Evolutionary conservation across 1,284 basidiomycete genomes (phyloP), one percentile per base, ranked within the genome.

Genomic region (Moesziomyces antarcticus): DNA sequence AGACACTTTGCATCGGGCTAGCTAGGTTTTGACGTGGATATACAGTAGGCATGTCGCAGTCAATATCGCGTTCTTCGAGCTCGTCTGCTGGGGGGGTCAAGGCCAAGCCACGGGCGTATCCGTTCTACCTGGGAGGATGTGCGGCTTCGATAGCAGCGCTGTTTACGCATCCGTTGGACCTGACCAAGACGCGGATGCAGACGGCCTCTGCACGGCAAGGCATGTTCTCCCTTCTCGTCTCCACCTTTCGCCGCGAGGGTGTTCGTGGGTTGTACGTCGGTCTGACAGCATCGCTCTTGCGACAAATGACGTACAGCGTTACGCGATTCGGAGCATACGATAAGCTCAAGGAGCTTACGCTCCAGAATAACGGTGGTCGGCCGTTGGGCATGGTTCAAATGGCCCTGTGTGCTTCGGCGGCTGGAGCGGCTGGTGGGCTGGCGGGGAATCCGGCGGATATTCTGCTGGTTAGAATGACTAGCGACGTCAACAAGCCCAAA

Each of bases 381-480:
- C 24, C 64, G 11, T 37, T 80, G 33, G 66, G 79, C 5, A 43
- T 68, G 5, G 48, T 75, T 50, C 76, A 73, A 54, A 77, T 80
- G 56, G 78, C 76, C 7, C 14, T 71, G 44, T 78, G 71, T 37
- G 82, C 81, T 0, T 69, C 68, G 16, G 56, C 72, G 6, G 82
- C 81, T 0, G 80, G 82, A 37, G 79, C 76, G 0, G 81, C 77
- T 16, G 81, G 81, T 5, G 81, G 80, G 9, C 47, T 82, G 27
- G 80, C 80, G 10, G 80, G 80, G 2, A 82, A 82, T 48, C 79
- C 79, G 4, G 79, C 80, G 75, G 92, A 92, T 88, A 83, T 86
- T 47, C 59, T 86, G 52, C 80, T 85, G 11, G 85, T 86, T 10
- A 76, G 85, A 37, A 86, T 86, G 85, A 85, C 85, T 7, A 81